Evolutionary conservation across 208 protist species (phyloP).

Genomic region (Naegleria lovaniensis): DNA sequence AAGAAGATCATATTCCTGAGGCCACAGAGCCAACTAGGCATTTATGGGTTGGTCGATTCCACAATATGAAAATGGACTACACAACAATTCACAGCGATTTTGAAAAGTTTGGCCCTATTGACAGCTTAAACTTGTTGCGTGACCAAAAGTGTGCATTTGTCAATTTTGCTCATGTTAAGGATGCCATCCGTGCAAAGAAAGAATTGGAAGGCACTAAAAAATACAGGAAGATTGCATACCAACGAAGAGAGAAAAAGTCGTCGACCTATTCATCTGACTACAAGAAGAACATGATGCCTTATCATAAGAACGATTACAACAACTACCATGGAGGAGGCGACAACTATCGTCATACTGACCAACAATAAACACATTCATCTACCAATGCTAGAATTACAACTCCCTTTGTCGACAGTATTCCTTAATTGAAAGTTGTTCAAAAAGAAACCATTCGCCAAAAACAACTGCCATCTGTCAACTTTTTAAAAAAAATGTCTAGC

Average conservation of each 20-base stretch:
- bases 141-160: conserved; percentile 25
- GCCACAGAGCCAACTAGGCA: not conserved
- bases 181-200: not conserved
- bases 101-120: not conserved
- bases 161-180: not conserved
- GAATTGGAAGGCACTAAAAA: not conserved
- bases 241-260: not conserved
- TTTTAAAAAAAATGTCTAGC: not conserved
- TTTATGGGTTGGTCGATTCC: conserved; percentile 14
- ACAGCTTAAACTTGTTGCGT: not conserved
- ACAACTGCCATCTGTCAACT: not conserved
- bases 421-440: too few species aligned
- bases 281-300: not conserved
- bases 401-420: too few species aligned
- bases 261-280: not conserved
- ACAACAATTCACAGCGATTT: not conserved
- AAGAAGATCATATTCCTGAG: not conserved
- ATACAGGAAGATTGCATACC: not conserved
- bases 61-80: not conserved
- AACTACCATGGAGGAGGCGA: too few species aligned
- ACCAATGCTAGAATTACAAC: too few species aligned
- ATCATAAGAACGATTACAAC: too few species aligned
- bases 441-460: too few species aligned
- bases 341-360: too few species aligned
- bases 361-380: too few species aligned